Conservation (phyloP, 352 stramenopile genomes). For the Aphanomyces invadans region DNA sequence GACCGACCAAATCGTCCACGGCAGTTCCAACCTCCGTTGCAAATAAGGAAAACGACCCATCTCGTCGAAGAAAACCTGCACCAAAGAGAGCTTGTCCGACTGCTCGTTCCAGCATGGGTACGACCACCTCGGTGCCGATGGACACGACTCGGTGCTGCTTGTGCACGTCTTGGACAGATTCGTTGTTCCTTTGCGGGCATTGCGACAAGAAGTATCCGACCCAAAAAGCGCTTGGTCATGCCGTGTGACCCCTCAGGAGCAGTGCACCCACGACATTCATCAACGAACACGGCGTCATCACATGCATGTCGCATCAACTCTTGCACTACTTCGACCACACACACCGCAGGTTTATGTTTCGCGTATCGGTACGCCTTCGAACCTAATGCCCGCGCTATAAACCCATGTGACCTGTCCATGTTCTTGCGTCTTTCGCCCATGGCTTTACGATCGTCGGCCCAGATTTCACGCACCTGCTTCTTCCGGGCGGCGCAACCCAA, state of each 20-base stretch:
- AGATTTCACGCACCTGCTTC: too few species aligned
- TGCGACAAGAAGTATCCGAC: constrained; percentile 81
- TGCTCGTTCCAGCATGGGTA: background rate
- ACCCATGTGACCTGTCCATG: too few species aligned
- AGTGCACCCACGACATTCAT: too few species aligned
- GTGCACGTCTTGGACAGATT: constrained; percentile 42
- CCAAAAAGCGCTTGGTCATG: constrained; percentile 47
- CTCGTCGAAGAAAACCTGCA: background rate
- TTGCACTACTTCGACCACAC: too few species aligned
- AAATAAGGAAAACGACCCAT: constrained; percentile 1
- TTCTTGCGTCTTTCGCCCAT: too few species aligned
- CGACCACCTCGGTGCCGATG: background rate
- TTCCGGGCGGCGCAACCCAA: too few species aligned
- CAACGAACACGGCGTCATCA: too few species aligned
- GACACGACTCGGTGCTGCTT: constrained; percentile 36
- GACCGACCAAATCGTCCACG: constrained; percentile 24
- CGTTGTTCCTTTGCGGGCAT: constrained; percentile 53
- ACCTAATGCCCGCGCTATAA: too few species aligned
- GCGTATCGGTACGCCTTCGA: too few species aligned
- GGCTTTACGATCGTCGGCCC: too few species aligned
- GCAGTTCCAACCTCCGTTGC: constrained; percentile 5
- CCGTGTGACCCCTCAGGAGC: background rate
- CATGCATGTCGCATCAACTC: background rate
- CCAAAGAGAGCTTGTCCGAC: background rate
- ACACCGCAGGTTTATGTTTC: too few species aligned